phyloP scores from a whole-genome alignment of 306 rosid genomes.

The Glycine latifolia region DNA sequence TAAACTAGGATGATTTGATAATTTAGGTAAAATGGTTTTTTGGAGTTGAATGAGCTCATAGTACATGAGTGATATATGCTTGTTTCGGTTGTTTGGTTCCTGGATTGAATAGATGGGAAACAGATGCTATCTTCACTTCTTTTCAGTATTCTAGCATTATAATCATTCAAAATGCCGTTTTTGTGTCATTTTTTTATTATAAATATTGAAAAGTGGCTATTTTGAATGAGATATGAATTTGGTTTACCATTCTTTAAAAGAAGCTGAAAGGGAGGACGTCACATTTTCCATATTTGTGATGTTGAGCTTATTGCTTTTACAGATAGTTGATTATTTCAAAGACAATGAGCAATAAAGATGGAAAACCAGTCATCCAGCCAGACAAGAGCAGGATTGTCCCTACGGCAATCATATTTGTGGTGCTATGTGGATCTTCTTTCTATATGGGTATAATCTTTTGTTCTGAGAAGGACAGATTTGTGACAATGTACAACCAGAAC shows the following conservation, averaged over 20 bases:
- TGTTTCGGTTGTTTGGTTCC: constrained; percentile 30
- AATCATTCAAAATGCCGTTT: background rate
- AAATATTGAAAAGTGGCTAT: constrained; percentile 2
- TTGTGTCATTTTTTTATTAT: background rate
- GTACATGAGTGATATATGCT: background rate
- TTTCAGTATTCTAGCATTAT: too few species aligned
- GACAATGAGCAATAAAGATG: constrained; percentile 85
- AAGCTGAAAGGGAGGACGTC: background rate
- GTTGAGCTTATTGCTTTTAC: constrained; percentile 40
- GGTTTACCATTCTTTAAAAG: background rate
- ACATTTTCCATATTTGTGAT: constrained; percentile 5
- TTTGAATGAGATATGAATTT: constrained; percentile 1
- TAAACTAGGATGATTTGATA: constrained; percentile 1
- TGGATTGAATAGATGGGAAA: constrained; percentile 9
- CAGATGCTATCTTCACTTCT: background rate
- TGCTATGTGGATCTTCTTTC: constrained; percentile 85
- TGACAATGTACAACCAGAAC: constrained; percentile 44
- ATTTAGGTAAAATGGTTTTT: constrained; percentile 15
- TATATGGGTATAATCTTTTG: constrained; percentile 92
- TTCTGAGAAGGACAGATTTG: constrained; percentile 61
- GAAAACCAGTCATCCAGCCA: constrained; percentile 59
- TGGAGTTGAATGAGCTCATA: background rate
- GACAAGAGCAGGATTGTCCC: constrained; percentile 74
- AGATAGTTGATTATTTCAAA: constrained; percentile 56
- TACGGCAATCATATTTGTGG: constrained; percentile 61